Evolutionary conservation across 1,284 basidiomycete species (phyloP).

Genomic region (Meira nashicola): DNA sequence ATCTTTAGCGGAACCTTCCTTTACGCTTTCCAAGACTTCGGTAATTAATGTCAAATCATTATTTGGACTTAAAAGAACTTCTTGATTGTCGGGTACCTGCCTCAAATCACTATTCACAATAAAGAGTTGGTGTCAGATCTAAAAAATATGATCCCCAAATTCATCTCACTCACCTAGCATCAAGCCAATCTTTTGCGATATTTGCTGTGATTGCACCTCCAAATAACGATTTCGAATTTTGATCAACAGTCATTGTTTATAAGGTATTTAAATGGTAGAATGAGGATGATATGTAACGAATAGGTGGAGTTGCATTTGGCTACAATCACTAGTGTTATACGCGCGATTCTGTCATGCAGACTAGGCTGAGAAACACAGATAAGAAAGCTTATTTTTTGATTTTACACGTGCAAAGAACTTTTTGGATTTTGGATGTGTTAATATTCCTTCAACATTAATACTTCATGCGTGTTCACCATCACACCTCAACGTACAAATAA

Average conservation of each 20-base stretch:
- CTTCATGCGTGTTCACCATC: too few species aligned
- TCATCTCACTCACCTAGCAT: conserved; percentile 70
- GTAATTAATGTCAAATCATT: conserved; percentile 73
- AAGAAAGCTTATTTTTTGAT: conserved; percentile 1
- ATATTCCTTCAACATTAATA: background rate
- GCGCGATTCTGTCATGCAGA: too few species aligned
- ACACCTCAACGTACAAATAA: background rate
- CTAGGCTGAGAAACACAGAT: too few species aligned
- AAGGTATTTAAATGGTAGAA: background rate
- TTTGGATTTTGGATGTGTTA: background rate
- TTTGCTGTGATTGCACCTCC: conserved; percentile 71
- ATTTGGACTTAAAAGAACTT: conserved; percentile 72
- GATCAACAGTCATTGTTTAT: background rate
- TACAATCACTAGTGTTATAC: too few species aligned
- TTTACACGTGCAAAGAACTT: background rate
- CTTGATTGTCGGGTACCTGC: conserved; percentile 94
- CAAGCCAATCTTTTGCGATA: conserved; percentile 64
- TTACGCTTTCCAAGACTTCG: conserved; percentile 75
- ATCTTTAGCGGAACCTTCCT: conserved; percentile 60
- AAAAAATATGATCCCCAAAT: background rate
- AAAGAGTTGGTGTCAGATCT: background rate
- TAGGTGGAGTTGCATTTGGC: background rate
- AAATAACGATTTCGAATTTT: conserved; percentile 47
- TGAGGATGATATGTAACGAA: background rate
- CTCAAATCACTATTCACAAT: conserved; percentile 66